These are phyloP conservation scores for Ophiosphaerella narmari DNA, from an alignment of 2,329 filamentous ascomycete genomes.

Conservation along the genomic window DNA sequence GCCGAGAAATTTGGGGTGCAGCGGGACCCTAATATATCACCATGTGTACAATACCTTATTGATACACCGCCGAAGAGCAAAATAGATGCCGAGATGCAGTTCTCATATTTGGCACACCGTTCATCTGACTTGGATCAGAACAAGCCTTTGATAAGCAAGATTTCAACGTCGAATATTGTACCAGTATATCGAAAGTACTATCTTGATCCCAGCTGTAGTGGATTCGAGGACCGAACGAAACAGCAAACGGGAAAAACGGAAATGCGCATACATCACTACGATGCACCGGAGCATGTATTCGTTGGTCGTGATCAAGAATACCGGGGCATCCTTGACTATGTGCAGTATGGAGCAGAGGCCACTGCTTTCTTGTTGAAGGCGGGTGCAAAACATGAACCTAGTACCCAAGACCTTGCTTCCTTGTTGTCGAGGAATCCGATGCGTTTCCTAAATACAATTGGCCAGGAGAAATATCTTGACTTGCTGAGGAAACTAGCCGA, in stretches of 20 bases:
- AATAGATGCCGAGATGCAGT: slow-evolving; percentile 70
- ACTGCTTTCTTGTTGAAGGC: slow-evolving; percentile 88
- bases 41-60: slow-evolving; percentile 76
- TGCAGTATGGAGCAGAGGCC: slow-evolving; percentile 86
- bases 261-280: slow-evolving; percentile 54
- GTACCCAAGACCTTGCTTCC: slow-evolving; percentile 79
- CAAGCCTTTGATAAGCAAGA: slow-evolving; percentile 25
- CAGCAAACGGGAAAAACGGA: slow-evolving; percentile 40
- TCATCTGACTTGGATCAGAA: slow-evolving; percentile 68
- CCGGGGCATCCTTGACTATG: slow-evolving; percentile 93
- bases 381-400: slow-evolving; percentile 90
- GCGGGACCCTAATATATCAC: slow-evolving; percentile 76
- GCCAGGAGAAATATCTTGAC: slow-evolving; percentile 84
- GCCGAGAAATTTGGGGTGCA: slow-evolving; percentile 84
- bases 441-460: slow-evolving; percentile 77
- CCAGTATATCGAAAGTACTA: slow-evolving; percentile 43
- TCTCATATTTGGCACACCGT: slow-evolving; percentile 81
- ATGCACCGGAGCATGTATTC: slow-evolving; percentile 77
- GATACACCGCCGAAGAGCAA: slow-evolving; percentile 71
- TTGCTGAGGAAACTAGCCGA: slow-evolving; percentile 82
- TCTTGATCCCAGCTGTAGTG: slow-evolving; percentile 33
- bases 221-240: slow-evolving; percentile 40
- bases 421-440: slow-evolving; percentile 85
- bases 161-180: slow-evolving; percentile 44
- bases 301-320: slow-evolving; percentile 75